Evolutionary conservation across 768 basidiomycete genomes (phyloP), one percentile per base, ranked within the genome.

Genomic region (Strobilomyces echinocephalus): DNA sequence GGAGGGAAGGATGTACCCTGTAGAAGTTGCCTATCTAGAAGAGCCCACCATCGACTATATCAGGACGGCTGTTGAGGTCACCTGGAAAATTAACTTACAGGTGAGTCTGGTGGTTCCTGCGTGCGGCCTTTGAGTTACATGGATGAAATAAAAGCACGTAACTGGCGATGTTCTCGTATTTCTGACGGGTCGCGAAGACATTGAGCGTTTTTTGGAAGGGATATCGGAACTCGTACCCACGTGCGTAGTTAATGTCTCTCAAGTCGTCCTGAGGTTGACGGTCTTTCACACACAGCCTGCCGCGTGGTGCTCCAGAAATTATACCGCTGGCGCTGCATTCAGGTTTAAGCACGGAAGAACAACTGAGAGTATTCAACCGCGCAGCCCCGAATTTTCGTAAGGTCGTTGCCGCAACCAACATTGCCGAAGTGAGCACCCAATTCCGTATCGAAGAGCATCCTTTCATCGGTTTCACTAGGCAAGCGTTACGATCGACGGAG

Each of bases 401-500:
- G 69, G 85, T 97, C 48, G 85, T 99, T 48, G 80, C 97, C 28
- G 80, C 91, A 4, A 99, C 97, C 0, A 99, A 99, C 66, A 95
- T 98, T 46, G 97, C 97, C 15, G 97, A 99, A 72, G 89, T 87
- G 58, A 21, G 71, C 48, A 24, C 39, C 16, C 18, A 0, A 34
- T 34, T 40, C 35, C 44, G 8, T 39, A 10, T 24, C n/a, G 34
- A 46, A 44, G 8, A 34, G 11, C 30, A 20, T 26, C 8, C 24
- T 42, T 50, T 35, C 35, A 56, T 33, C 7, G 10, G 20, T 40
- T 30, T 53, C 28, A 36, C 21, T 53, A 91, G 90, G 95, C 97
- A 15, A 94, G 91, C 65, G 88, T 99, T 21, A 99, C 97, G 1
- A 97, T 99, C 52, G 92, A 97, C 39, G 94, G 95, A 4, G 85